A percentile compares a stretch with the other conserved stretches of the same genome.
These are phyloP conservation scores for Brassica juncea DNA, from an alignment of 345 rosid genomes.

Conservation along the genomic window DNA sequence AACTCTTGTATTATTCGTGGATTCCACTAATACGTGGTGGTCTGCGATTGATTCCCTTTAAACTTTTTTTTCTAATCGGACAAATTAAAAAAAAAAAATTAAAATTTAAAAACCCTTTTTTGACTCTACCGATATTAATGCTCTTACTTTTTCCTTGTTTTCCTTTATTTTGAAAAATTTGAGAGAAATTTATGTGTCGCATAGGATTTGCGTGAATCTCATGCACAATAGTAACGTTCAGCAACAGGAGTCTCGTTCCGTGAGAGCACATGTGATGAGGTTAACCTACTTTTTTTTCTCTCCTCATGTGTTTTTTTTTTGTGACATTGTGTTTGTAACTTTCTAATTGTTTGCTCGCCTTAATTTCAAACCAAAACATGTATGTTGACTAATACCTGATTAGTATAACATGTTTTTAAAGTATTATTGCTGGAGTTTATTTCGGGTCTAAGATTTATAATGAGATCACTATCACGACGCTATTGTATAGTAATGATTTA, in stretches of 20 bases:
- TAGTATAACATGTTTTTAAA: too few relatives aligned
- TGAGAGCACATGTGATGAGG: conserved; percentile 32
- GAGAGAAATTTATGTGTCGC: conserved; percentile 16
- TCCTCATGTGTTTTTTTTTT: conserved; percentile 1
- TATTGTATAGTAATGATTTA: neutral
- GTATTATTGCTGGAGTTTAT: neutral
- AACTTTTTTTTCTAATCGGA: too few relatives aligned
- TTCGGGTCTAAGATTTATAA: neutral
- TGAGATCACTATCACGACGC: neutral
- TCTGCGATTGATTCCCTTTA: too few relatives aligned
- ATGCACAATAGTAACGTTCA: conserved; percentile 41
- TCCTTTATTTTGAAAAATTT: neutral
- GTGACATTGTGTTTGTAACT: neutral
- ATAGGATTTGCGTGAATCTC: conserved; percentile 42
- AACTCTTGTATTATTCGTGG: too few relatives aligned
- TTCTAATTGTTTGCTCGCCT: conserved; percentile 17
- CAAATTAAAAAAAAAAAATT: too few relatives aligned
- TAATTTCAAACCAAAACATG: neutral
- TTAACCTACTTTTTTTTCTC: conserved; percentile 13
- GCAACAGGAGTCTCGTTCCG: conserved; percentile 23
- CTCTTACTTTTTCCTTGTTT: neutral
- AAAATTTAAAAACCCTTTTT: too few relatives aligned
- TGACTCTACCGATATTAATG: too few relatives aligned
- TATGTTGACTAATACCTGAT: neutral
- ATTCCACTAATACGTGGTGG: too few relatives aligned